phyloP scores from a whole-genome alignment of 2,329 filamentous ascomycete species.

The Diaporthe humulicola region DNA sequence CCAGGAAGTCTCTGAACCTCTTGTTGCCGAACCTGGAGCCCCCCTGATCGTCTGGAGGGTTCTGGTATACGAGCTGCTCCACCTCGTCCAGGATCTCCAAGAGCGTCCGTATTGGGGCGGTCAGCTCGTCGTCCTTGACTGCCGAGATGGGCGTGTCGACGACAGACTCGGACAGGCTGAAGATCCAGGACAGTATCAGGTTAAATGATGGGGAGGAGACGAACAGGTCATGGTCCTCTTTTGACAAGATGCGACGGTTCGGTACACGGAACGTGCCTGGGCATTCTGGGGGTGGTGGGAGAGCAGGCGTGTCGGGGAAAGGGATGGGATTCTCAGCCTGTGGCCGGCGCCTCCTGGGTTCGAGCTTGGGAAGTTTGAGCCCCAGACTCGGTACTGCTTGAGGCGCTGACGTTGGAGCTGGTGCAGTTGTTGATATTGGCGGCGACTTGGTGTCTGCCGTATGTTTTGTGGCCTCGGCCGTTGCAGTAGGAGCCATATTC shows the following conservation, averaged over 20 bases:
- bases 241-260: constrained; percentile 83
- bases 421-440: constrained; percentile 37
- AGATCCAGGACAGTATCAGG: constrained; percentile 87
- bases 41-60: constrained; percentile 86
- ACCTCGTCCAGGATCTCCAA: constrained; percentile 78
- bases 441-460: background rate
- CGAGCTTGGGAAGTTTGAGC: constrained; percentile 74
- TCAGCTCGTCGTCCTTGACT: constrained; percentile 67
- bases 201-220: constrained; percentile 80
- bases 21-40: constrained; percentile 97
- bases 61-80: constrained; percentile 73
- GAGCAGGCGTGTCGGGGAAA: constrained; percentile 79
- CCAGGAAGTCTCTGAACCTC: constrained; percentile 86
- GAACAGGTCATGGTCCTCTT: constrained; percentile 85
- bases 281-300: constrained; percentile 75
- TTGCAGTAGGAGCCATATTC: background rate
- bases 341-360: constrained; percentile 71
- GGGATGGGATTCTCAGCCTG: constrained; percentile 69
- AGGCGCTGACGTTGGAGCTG: constrained; percentile 10
- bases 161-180: constrained; percentile 86
- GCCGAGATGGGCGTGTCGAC: constrained; percentile 77
- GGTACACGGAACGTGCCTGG: constrained; percentile 76
- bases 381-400: constrained; percentile 62
- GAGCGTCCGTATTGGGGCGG: constrained; percentile 72
- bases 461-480: background rate